Conservation (phyloP, 495 filamentous ascomycete genomes). For the Astrothelium subdiscretum region DNA sequence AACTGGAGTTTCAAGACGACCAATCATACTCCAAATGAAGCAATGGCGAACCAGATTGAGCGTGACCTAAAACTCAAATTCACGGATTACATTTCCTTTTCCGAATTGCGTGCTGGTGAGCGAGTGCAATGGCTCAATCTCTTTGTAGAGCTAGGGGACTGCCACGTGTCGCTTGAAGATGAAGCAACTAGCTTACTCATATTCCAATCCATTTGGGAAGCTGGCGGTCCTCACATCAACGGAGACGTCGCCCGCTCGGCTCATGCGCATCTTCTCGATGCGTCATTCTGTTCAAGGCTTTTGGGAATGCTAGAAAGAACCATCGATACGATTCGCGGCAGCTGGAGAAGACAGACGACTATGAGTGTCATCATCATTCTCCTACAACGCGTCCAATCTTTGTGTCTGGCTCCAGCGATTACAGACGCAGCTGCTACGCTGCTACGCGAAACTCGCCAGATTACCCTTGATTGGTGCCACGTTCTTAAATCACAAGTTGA, state of each 20-base stretch:
- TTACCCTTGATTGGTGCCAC: background rate
- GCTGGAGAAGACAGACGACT: background rate
- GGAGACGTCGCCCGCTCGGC: background rate
- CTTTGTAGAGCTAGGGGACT: conserved; percentile 8
- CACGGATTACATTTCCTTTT: conserved; percentile 17
- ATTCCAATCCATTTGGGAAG: background rate
- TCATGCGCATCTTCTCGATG: background rate
- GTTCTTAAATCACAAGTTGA: background rate
- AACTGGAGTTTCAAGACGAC: conserved; percentile 6
- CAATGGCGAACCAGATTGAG: conserved; percentile 14
- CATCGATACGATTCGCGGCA: background rate
- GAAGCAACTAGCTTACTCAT: conserved; percentile 12
- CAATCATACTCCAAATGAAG: conserved; percentile 12
- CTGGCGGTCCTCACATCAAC: background rate
- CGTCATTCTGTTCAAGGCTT: background rate
- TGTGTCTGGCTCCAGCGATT: background rate
- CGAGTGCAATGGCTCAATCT: conserved; percentile 21
- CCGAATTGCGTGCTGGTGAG: conserved; percentile 13
- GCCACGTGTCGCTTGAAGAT: conserved; percentile 14
- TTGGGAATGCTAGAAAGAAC: background rate
- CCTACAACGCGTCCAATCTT: background rate
- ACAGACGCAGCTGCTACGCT: background rate
- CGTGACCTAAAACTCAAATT: conserved; percentile 16
- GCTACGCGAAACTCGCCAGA: background rate
- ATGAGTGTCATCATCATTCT: background rate